These are phyloP conservation scores for Nannizziopsis arthrosporioides DNA, from an alignment of 2,329 filamentous ascomycete genomes.

Conservation along the genomic window DNA sequence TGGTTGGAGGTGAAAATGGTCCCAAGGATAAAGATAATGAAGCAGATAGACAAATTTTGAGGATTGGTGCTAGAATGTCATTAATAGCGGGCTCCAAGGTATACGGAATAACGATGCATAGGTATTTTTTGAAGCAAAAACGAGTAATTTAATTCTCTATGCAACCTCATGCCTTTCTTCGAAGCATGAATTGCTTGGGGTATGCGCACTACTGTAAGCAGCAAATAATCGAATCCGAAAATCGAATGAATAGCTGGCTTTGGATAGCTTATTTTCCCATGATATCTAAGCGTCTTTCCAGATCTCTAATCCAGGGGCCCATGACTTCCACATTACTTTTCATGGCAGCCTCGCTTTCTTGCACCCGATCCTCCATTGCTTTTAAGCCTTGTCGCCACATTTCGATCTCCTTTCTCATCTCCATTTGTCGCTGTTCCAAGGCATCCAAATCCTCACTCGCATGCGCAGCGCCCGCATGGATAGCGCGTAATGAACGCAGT, in stretches of 20 bases:
- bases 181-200: too few species aligned
- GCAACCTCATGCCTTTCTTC: too few species aligned
- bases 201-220: not conserved
- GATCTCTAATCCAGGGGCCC: conserved; percentile 74
- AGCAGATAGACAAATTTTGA: conserved; percentile 16
- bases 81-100: too few species aligned
- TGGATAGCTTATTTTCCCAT: conserved; percentile 32
- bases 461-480: conserved; percentile 76
- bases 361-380: conserved; percentile 65
- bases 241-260: not conserved
- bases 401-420: conserved; percentile 72
- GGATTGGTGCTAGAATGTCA: too few species aligned
- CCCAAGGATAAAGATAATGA: conserved; percentile 43
- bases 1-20: conserved; percentile 46
- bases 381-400: conserved; percentile 74
- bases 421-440: conserved; percentile 66
- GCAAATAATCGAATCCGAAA: not conserved
- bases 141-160: too few species aligned
- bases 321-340: conserved; percentile 73
- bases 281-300: conserved; percentile 64
- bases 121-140: too few species aligned
- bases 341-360: conserved; percentile 57
- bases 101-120: too few species aligned
- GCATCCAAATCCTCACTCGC: conserved; percentile 66
- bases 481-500: conserved; percentile 65